phyloP scores from a whole-genome alignment of 345 rosid species.

The Eucalyptus grandis region DNA sequence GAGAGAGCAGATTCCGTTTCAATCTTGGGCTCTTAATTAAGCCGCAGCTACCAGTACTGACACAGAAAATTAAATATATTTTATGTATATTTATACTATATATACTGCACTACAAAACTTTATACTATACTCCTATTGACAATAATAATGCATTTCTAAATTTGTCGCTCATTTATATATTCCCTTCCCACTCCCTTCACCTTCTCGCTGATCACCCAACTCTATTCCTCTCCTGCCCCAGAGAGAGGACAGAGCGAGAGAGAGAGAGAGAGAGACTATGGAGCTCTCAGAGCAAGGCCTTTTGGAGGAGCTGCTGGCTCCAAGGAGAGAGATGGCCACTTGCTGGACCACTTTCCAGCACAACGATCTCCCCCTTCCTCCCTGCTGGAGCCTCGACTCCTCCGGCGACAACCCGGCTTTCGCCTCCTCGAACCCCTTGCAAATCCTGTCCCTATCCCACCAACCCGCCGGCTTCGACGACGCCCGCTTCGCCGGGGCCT shows the following conservation, averaged over 20 bases:
- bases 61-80: neutral
- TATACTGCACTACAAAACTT: neutral
- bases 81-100: neutral
- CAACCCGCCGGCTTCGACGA: conserved; percentile 26
- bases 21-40: neutral
- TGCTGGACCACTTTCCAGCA: neutral
- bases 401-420: conserved; percentile 19
- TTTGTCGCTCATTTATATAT: neutral
- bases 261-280: neutral
- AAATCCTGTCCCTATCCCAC: conserved; percentile 3
- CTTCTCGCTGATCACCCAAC: neutral
- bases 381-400: conserved; percentile 41
- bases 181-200: neutral
- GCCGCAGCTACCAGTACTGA: neutral
- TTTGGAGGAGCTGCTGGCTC: conserved; percentile 62
- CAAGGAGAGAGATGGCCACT: conserved; percentile 27
- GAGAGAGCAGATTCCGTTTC: conserved; percentile 23
- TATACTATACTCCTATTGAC: neutral
- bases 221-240: neutral
- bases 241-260: neutral
- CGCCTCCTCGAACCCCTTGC: conserved; percentile 16
- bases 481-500: conserved; percentile 14
- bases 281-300: conserved; percentile 61
- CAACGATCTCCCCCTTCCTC: conserved; percentile 18
- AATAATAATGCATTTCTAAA: neutral